A percentile compares a stretch with the other conserved stretches of the same genome.
Conservation (phyloP, 192 early-diverging fungal species). For the Lobosporangium transversale region DNA sequence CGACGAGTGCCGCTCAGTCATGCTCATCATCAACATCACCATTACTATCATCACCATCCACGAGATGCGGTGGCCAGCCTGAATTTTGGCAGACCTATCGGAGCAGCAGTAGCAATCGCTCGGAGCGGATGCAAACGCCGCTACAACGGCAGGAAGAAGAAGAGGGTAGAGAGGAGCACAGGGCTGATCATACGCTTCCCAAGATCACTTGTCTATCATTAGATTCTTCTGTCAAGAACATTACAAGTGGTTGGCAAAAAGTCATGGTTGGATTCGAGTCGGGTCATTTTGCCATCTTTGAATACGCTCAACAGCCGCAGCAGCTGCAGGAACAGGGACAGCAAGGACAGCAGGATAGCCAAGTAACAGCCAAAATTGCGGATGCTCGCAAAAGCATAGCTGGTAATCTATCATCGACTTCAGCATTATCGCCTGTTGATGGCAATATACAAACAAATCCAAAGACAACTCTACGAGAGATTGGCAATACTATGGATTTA, state of each 20-base stretch:
- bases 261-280: conserved; percentile 40
- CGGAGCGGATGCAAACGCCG: background rate
- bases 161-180: too few species aligned
- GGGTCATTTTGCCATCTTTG: conserved; percentile 45
- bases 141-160: background rate
- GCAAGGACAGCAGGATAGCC: too few species aligned
- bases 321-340: background rate
- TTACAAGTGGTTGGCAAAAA: conserved; percentile 19
- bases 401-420: too few species aligned
- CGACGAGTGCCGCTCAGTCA: background rate
- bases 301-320: background rate
- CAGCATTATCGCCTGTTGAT: background rate
- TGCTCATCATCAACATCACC: too few species aligned
- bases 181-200: too few species aligned
- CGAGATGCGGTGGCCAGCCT: background rate
- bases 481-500: conserved; percentile 18
- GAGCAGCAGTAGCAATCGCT: too few species aligned
- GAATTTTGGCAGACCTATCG: conserved; percentile 46
- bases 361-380: too few species aligned
- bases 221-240: conserved; percentile 7
- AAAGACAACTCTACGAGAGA: conserved; percentile 4
- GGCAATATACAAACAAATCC: background rate
- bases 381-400: too few species aligned
- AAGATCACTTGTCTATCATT: conserved; percentile 17
- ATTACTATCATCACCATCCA: too few species aligned